A percentile compares a stretch with the other conserved stretches of the same genome.
Evolutionary conservation across 768 basidiomycete species (phyloP).

Genomic region (Podaxis pistillaris): DNA sequence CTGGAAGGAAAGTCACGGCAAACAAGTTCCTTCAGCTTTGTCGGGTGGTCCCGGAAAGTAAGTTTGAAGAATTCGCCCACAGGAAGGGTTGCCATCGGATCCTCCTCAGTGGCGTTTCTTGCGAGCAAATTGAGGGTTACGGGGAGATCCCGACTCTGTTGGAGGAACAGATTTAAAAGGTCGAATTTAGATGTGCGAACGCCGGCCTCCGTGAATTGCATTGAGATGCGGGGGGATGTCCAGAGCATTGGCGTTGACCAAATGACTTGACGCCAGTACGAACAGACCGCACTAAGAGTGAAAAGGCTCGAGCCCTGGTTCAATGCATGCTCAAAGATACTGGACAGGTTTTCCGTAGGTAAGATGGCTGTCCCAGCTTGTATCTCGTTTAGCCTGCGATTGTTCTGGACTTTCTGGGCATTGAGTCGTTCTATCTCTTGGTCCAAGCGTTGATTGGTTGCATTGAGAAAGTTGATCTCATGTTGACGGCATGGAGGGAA

Average conservation of each 20-base stretch:
- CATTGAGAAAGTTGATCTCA: too few species aligned
- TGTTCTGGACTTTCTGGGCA: too few species aligned
- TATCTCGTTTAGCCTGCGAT: too few species aligned
- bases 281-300: background rate
- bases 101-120: too few species aligned
- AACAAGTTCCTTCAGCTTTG: background rate
- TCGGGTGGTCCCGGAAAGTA: background rate
- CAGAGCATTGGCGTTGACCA: background rate
- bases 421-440: too few species aligned
- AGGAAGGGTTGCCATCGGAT: background rate
- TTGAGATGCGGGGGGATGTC: background rate
- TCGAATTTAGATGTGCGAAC: background rate
- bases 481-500: too few species aligned
- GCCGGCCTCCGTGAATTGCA: background rate
- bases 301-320: background rate
- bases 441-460: too few species aligned
- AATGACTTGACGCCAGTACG: background rate
- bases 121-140: background rate
- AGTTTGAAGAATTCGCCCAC: background rate
- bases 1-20: background rate
- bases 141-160: background rate
- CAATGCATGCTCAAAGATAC: background rate
- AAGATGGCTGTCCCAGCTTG: too few species aligned
- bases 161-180: too few species aligned
- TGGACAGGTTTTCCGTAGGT: too few species aligned